Evolutionary conservation across 768 basidiomycete species (phyloP).

Genomic region (Leucogyrophana mollusca): DNA sequence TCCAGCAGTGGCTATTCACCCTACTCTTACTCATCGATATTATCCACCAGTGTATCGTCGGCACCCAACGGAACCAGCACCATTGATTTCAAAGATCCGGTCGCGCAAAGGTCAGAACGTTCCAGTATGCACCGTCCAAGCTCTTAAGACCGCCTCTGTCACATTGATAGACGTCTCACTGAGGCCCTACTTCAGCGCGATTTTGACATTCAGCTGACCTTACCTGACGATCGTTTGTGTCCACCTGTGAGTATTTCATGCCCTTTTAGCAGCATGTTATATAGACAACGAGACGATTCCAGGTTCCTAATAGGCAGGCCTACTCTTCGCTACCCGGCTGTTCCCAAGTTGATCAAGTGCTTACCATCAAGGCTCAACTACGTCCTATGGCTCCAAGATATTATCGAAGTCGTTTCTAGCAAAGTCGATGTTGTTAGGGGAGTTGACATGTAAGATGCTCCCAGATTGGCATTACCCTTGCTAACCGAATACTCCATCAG

Average conservation of each 20-base stretch:
- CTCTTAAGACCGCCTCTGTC: constrained; percentile 3
- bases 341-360: background rate
- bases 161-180: constrained; percentile 63
- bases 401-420: constrained; percentile 38
- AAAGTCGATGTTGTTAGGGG: constrained; percentile 39
- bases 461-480: background rate
- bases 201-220: constrained; percentile 58
- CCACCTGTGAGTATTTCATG: constrained; percentile 64
- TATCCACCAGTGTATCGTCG: constrained; percentile 23
- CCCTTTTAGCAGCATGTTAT: background rate
- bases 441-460: constrained; percentile 65
- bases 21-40: constrained; percentile 5
- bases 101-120: constrained; percentile 58
- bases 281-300: background rate
- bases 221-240: constrained; percentile 77
- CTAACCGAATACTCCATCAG: constrained; percentile 34
- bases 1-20: background rate
- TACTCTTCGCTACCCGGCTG: constrained; percentile 16
- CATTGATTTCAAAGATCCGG: constrained; percentile 77
- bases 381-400: constrained; percentile 80
- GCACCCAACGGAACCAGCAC: constrained; percentile 31
- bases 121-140: background rate
- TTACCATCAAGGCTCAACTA: constrained; percentile 69
- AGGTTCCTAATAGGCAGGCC: constrained; percentile 85
- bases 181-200: constrained; percentile 74